Evolutionary conservation across 2,329 filamentous ascomycete genomes (phyloP), one percentile per base, ranked within the genome.

Genomic region (Botryosphaeria dothidea): DNA sequence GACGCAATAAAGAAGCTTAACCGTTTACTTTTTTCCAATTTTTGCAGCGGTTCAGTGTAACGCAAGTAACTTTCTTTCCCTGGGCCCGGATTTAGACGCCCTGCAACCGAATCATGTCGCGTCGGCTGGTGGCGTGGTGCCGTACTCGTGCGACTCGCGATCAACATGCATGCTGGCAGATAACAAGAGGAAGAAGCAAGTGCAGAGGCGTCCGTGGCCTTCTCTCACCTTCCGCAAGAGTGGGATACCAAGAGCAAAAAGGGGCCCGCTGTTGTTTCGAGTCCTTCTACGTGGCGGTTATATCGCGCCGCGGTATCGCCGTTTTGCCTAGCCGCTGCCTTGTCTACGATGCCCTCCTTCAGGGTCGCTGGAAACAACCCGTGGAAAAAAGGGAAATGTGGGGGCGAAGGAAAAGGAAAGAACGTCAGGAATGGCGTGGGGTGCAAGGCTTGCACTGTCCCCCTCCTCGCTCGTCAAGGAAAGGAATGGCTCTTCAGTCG

Each of bases 381-480:
- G 19, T 23, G 38, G 21, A 4, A 31, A 27, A 19, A 9, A 21
- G 15, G 31, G 21, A 17, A 17, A 58, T 13, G 54, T 60, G 56
- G 56, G 27, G 41, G 41, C 31, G n/a, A n/a, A 34, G 38, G 25
- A 5, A 15, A 27, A 38, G n/a, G 27, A 23, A 36, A 27, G 11
- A 21, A 45, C 21, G 1, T 15, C 9, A 31, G 43, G 52, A 17
- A 21, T 54, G 29, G 31, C 19, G 13, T 57, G 19, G 34, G 23
- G 25, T 58, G 54, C 54, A 58, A 43, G 54, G 36, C 54, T 58
- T 58, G 54, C 54, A 45, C 54, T 58, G 36, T 58, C 25, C 23
- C 41, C 19, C 31, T 2, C 36, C 11, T 27, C 23, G 17, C 54
- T 43, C 36, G 21, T 27, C 9, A 17, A 19, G 23, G 23, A 6